Percentiles rank a stretch among this genome's conserved stretches.
phyloP scores from a whole-genome alignment of 1,139 yeast genomes.

The Candida pseudocylindracea region DNA sequence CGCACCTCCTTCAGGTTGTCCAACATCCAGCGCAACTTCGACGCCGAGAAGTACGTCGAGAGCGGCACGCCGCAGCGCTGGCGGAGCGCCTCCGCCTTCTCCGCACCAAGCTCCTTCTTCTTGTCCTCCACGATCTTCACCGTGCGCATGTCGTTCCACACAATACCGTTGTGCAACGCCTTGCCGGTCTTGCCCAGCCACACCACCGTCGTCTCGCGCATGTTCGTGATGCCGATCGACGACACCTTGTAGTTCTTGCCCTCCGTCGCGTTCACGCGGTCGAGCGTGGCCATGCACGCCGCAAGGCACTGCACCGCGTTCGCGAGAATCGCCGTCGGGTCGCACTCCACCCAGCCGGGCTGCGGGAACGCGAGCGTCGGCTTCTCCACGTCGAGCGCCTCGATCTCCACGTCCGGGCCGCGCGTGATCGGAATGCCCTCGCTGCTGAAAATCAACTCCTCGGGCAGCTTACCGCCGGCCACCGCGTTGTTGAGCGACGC shows the following conservation, averaged over 20 bases:
- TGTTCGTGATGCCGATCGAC: constrained; percentile 75
- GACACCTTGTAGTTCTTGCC: constrained; percentile 26
- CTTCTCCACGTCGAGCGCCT: constrained; percentile 30
- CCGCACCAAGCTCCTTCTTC: constrained; percentile 33
- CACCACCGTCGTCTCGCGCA: constrained; percentile 86
- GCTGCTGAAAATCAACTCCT: constrained; percentile 40
- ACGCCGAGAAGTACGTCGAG: constrained; percentile 81
- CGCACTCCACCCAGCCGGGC: constrained; percentile 91
- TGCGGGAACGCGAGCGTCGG: constrained; percentile 56
- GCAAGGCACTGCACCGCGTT: constrained; percentile 65
- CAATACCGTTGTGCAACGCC: constrained; percentile 75
- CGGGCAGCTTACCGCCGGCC: constrained; percentile 14
- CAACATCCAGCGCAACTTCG: constrained; percentile 75
- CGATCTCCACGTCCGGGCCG: constrained; percentile 37
- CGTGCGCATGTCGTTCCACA: constrained; percentile 92
- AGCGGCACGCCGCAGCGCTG: constrained; percentile 68
- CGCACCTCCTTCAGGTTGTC: constrained; percentile 57
- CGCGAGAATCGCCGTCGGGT: constrained; percentile 67
- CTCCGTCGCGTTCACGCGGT: constrained; percentile 19
- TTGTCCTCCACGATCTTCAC: constrained; percentile 47
- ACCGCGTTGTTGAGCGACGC: constrained; percentile 13
- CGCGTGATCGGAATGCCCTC: constrained; percentile 52
- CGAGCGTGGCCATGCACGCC: constrained; percentile 34
- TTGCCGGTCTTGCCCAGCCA: constrained; percentile 76
- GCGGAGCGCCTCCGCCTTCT: constrained; percentile 32